phyloP scores from a whole-genome alignment of 768 basidiomycete genomes.

The Gloeostereum incarnatum region DNA sequence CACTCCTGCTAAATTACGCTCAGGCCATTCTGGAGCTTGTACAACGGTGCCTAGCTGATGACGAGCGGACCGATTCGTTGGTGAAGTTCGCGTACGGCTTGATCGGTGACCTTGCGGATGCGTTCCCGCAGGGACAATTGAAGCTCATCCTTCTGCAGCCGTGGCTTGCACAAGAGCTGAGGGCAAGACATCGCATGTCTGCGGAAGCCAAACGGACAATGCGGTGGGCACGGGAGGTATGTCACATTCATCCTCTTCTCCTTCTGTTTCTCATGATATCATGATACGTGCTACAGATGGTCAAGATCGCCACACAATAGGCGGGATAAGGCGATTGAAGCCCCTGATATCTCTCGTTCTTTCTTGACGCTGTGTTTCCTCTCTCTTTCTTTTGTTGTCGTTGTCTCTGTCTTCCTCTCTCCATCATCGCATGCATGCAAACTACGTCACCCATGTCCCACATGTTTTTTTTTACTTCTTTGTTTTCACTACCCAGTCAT shows the following conservation, averaged over 20 bases:
- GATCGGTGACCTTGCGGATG: slow-evolving; percentile 88
- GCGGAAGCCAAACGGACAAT: slow-evolving; percentile 80
- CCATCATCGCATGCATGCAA: slow-evolving; percentile 35
- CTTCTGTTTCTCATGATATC: background rate
- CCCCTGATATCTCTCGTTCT: too few relatives aligned
- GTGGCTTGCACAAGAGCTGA: slow-evolving; percentile 71
- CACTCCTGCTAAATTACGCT: slow-evolving; percentile 60
- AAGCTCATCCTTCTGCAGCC: slow-evolving; percentile 70
- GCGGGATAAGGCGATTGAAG: slow-evolving; percentile 13
- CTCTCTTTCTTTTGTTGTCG: slow-evolving; percentile 14
- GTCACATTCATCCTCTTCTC: slow-evolving; percentile 11
- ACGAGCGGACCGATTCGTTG: slow-evolving; percentile 75
- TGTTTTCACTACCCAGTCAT: slow-evolving; percentile 17
- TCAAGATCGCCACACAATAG: slow-evolving; percentile 73
- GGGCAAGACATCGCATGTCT: slow-evolving; percentile 64
- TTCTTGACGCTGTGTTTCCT: too few relatives aligned
- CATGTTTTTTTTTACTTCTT: slow-evolving; percentile 27
- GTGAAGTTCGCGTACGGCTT: slow-evolving; percentile 75
- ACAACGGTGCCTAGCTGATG: slow-evolving; percentile 67
- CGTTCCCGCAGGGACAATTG: slow-evolving; percentile 74
- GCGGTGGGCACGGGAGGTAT: slow-evolving; percentile 90
- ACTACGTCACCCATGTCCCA: too few relatives aligned
- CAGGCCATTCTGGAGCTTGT: slow-evolving; percentile 72
- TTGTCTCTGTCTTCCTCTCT: slow-evolving; percentile 19
- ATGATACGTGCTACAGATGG: slow-evolving; percentile 66